phyloP scores from a whole-genome alignment of 768 basidiomycete genomes.

The Saitozyma sp. region DNA sequence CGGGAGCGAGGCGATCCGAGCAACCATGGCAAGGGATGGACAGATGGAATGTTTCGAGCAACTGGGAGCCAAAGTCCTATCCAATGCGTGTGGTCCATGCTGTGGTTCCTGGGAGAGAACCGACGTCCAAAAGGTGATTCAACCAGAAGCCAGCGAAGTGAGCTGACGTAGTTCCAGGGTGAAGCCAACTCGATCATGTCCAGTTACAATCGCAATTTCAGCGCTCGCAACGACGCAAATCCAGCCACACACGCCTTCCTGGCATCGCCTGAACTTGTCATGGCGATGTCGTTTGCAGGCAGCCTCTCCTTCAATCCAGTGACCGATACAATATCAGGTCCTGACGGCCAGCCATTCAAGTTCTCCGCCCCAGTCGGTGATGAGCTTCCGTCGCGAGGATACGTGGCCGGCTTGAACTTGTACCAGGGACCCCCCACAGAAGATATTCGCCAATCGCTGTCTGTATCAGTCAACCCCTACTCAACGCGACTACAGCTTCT shows the following conservation, averaged over 20 bases:
- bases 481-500: constrained; percentile 89
- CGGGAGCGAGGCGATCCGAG: constrained; percentile 96
- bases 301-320: constrained; percentile 94
- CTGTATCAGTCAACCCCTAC: constrained; percentile 79
- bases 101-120: constrained; percentile 98
- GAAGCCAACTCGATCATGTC: constrained; percentile 98
- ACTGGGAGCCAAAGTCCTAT: constrained; percentile 88
- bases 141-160: background rate
- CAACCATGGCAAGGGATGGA: constrained; percentile 95
- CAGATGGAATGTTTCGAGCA: constrained; percentile 82
- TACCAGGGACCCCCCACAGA: constrained; percentile 92
- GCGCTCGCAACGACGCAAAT: constrained; percentile 99
- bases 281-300: constrained; percentile 93
- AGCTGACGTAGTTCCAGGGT: constrained; percentile 94
- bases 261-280: constrained; percentile 66
- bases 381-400: constrained; percentile 92
- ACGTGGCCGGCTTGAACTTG: constrained; percentile 94
- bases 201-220: constrained; percentile 99
- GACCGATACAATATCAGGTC: constrained; percentile 79
- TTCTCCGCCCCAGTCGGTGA: constrained; percentile 87
- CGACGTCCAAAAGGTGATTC: constrained; percentile 85
- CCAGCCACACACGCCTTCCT: constrained; percentile 79
- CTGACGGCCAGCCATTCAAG: constrained; percentile 95
- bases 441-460: constrained; percentile 73
- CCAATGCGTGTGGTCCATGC: constrained; percentile 98